Conservation (phyloP, 2,329 filamentous ascomycete species). For the Xylogone sp. region DNA sequence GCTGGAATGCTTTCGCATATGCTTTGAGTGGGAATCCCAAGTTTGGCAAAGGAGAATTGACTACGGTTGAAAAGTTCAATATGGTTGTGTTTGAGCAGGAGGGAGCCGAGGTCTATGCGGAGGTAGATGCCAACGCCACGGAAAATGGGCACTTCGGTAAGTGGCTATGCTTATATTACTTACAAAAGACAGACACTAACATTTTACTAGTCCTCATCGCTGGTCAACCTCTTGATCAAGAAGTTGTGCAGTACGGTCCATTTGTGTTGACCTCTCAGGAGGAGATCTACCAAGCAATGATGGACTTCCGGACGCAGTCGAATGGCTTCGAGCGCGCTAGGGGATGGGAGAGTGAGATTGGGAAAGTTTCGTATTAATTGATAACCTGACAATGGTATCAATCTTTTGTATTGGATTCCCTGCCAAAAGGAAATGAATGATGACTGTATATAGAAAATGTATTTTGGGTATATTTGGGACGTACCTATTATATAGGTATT, state of each 20-base stretch:
- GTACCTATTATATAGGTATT: too few species aligned
- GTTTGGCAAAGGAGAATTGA: conserved; percentile 52
- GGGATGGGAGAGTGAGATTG: conserved; percentile 83
- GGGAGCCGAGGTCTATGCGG: conserved; percentile 71
- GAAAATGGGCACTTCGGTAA: conserved; percentile 41
- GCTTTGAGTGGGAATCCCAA: conserved; percentile 69
- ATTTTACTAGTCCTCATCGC: conserved; percentile 59
- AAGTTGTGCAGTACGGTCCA: conserved; percentile 78
- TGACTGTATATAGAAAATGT: too few species aligned
- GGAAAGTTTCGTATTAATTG: conserved; percentile 43
- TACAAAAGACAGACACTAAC: conserved; percentile 12
- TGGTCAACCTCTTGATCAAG: conserved; percentile 75
- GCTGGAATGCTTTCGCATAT: conserved; percentile 91
- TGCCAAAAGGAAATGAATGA: too few species aligned
- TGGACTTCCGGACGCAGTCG: conserved; percentile 67
- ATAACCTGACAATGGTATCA: too few species aligned
- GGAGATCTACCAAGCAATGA: conserved; percentile 71
- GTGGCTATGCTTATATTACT: conserved; percentile 9
- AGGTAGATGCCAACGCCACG: conserved; percentile 62
- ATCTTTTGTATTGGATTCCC: too few species aligned
- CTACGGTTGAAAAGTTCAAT: conserved; percentile 66
- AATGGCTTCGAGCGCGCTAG: conserved; percentile 80
- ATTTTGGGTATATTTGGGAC: too few species aligned
- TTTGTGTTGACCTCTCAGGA: conserved; percentile 74
- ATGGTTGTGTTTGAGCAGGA: conserved; percentile 83